Base-by-base conservation (phyloP, 352 stramenopile species). In the Aphanomyces astaci region DNA sequence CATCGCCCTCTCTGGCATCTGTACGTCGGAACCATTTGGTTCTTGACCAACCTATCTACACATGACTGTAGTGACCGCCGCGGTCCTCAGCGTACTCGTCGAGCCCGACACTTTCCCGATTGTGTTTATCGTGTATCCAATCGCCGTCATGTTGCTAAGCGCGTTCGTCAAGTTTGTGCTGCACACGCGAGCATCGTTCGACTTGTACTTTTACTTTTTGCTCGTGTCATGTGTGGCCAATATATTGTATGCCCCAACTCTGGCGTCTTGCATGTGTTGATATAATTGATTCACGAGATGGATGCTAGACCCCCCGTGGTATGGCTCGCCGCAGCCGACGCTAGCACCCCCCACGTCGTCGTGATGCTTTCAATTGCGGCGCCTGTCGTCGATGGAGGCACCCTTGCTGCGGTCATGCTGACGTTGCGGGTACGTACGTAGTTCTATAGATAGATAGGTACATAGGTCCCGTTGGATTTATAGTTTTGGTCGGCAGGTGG, bases 141-240 rank as follows among this genome's bases (percentile, higher is more conserved):
- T 84, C 0, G 27, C 88, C 28, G 69, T 91, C 2, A 71, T 93
- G 10, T 24, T 73, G 11, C 90, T 91, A 49, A 92, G 90, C 75
- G 72, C 86, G 7, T 93, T 82, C 78, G 80, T 83, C 49, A 95
- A 95, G 72, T 90, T 90, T 56, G 72, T 76, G 1, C 88, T 88
- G 57, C 77, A 86, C 70, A 85, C 85, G 25, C 83, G 86, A 2
- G 76, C 84, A 2, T 90, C 81, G 7, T 95, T 90, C 60, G 84
- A 95, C 32, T 15, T 33, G 7, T 51, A 59, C 0, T 68, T 28
- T 43, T 91, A 92, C 39, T 91, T 90, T 72, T 92, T 95, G 69
- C 51, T 89, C 5, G 64, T 76, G 2, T 82, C 80, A 24, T 60
- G 39, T n/a, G 10, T 46, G 7, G 19, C 59, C 46, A 22, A 68